These are phyloP conservation scores for Adansonia madagascariensis DNA, from an alignment of 441 rosid species.

Conservation along the genomic window DNA sequence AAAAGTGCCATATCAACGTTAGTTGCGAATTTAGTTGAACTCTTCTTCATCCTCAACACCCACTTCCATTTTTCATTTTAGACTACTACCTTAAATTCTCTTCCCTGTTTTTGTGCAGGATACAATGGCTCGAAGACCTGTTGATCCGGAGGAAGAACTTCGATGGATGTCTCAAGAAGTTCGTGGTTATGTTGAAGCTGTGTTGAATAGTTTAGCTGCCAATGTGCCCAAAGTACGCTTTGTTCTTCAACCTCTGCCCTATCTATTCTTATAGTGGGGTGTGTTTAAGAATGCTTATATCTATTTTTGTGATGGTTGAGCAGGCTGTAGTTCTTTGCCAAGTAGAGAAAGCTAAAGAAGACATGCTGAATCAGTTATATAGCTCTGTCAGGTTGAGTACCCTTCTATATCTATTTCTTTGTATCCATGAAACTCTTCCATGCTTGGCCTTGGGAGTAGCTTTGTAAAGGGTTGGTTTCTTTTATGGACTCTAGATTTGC, in stretches of 20 bases:
- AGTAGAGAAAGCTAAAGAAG: conserved; percentile 81
- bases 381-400: conserved; percentile 58
- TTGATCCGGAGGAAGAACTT: conserved; percentile 77
- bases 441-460: not conserved
- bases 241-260: not conserved
- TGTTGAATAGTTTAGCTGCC: conserved; percentile 73
- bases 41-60: not conserved
- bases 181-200: conserved; percentile 78
- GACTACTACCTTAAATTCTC: conserved; percentile 4
- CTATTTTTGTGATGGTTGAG: conserved; percentile 29
- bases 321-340: conserved; percentile 84
- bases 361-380: conserved; percentile 73
- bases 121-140: conserved; percentile 64
- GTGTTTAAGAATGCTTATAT: not conserved
- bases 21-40: not conserved
- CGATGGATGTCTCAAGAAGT: conserved; percentile 89
- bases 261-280: not conserved
- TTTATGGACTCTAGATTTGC: conserved; percentile 18
- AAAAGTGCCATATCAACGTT: not conserved
- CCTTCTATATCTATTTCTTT: conserved; percentile 17
- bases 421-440: conserved; percentile 2
- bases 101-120: conserved; percentile 42
- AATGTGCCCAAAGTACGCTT: conserved; percentile 67
- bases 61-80: not conserved
- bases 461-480: not conserved